These are phyloP conservation scores for Ulmus americana DNA, from an alignment of 331 rosid genomes.

Conservation along the genomic window DNA sequence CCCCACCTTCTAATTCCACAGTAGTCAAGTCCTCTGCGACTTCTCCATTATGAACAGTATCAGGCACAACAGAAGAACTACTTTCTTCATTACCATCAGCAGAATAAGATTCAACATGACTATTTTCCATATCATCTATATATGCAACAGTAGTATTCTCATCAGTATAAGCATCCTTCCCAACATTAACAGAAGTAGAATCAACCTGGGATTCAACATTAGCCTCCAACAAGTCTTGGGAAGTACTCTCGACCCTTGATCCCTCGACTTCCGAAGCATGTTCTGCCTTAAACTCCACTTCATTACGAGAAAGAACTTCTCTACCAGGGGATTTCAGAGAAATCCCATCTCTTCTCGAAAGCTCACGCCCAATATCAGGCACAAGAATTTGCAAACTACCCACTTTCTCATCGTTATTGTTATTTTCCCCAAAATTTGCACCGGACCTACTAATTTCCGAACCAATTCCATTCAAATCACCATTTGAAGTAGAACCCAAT, in stretches of 20 bases:
- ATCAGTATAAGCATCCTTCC: slow-evolving; percentile 34
- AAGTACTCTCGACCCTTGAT: slow-evolving; percentile 21
- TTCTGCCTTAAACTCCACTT: slow-evolving; percentile 27
- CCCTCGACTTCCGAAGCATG: slow-evolving; percentile 20
- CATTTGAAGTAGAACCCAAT: slow-evolving; percentile 27
- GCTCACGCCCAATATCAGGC: slow-evolving; percentile 18
- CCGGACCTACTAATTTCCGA: slow-evolving; percentile 5
- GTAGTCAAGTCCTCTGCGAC: slow-evolving; percentile 9
- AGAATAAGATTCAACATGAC: slow-evolving; percentile 17
- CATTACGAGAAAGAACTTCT: slow-evolving; percentile 19
- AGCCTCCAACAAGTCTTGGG: slow-evolving; percentile 10
- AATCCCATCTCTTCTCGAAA: slow-evolving; percentile 24
- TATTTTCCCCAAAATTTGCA: slow-evolving; percentile 27
- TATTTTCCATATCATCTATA: slow-evolving; percentile 19
- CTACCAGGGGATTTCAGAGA: slow-evolving; percentile 9
- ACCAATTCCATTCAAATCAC: slow-evolving; percentile 26
- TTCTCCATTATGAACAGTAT: slow-evolving; percentile 20
- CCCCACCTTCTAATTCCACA: slow-evolving; percentile 31
- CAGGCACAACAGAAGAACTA: slow-evolving; percentile 19
- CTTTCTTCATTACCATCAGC: slow-evolving; percentile 23
- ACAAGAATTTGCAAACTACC: slow-evolving; percentile 15
- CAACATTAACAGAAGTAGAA: slow-evolving; percentile 24
- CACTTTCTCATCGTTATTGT: slow-evolving; percentile 13
- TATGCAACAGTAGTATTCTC: slow-evolving; percentile 19
- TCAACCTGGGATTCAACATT: slow-evolving; percentile 13